Base-by-base conservation (phyloP, 2,329 filamentous ascomycete species). In the Apiospora sp. region DNA sequence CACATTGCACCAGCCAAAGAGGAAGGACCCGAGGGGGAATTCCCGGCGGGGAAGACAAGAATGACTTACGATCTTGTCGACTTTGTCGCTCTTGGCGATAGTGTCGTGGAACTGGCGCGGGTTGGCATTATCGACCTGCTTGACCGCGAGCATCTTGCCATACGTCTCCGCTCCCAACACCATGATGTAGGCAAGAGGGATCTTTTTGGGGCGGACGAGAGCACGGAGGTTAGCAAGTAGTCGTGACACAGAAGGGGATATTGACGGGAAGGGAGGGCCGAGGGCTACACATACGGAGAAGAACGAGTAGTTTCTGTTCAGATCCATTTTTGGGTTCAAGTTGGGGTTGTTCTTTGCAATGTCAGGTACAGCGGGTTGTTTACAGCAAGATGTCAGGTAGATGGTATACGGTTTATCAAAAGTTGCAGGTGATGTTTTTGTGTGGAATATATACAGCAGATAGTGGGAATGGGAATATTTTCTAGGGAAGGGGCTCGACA, bases 281-380 rank as follows among this genome's bases (percentile, higher is more conserved):
- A 10, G 37, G 37, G 46, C 19, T 58, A 24, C 30, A 44, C 68
- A 41, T 54, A 70, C 68, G 68, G 68, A 41, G 37, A 70, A 70
- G 68, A 70, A 22, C 30, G 68, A 70, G 37, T 70, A 70, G n/a
- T 70, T 70, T 34, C 43, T 51, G 68, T 70, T 58, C 46, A 70
- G 68, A 64, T 64, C 58, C 58, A 64, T 64, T 41, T 64, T 64
- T 34, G 58, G 51, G 14, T 6, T 30, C 16, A 30, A 14, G 10
- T 34, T 2, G 14, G 14, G 51, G 3, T 5, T 22, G 16, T 16
- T 61, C 16, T 61, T 61, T 37, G 19, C 16, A 37, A 34, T 34
- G 22, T 30, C 2, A 30, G 19, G 8, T 10, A 16, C 5, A 34
- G 51, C 14, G 34, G 27, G 27, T 58, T 14, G 8, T 49, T 49